Evolutionary conservation across 306 rosid genomes (phyloP).

Genomic region (Lotus japonicus): DNA sequence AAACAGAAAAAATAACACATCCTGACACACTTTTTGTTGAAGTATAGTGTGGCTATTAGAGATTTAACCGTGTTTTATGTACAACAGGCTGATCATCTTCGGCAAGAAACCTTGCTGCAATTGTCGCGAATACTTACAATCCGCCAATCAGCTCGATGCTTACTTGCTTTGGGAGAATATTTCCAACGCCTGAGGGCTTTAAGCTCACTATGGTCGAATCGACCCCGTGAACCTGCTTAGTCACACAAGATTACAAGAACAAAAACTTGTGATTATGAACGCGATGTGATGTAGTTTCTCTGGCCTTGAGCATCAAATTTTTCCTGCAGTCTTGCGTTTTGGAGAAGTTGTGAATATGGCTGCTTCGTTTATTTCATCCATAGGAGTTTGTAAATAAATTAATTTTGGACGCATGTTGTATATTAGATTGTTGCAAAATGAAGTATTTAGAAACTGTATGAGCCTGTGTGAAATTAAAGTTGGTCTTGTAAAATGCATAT

Average conservation of each 20-base stretch:
- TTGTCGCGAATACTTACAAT: slow-evolving; percentile 64
- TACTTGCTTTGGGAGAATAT: slow-evolving; percentile 84
- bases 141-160: slow-evolving; percentile 80
- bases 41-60: neutral
- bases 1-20: too few relatives aligned
- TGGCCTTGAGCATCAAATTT: slow-evolving; percentile 24
- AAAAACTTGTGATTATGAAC: slow-evolving; percentile 25
- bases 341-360: slow-evolving; percentile 58
- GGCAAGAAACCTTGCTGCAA: slow-evolving; percentile 73
- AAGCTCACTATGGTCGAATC: slow-evolving; percentile 74
- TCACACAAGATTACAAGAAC: neutral
- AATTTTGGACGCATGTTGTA: slow-evolving; percentile 23
- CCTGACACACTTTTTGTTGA: too few relatives aligned
- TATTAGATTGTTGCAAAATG: slow-evolving; percentile 17
- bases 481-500: slow-evolving; percentile 32
- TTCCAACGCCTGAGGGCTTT: slow-evolving; percentile 81
- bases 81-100: slow-evolving; percentile 86
- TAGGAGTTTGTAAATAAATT: slow-evolving; percentile 38
- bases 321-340: slow-evolving; percentile 43
- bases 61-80: slow-evolving; percentile 10
- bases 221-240: slow-evolving; percentile 77
- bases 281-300: slow-evolving; percentile 24
- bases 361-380: slow-evolving; percentile 32
- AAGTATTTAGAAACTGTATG: slow-evolving; percentile 20
- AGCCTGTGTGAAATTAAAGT: slow-evolving; percentile 17